Base-by-base conservation (phyloP, 306 rosid genomes). In the Heteromeles arbutifolia region DNA sequence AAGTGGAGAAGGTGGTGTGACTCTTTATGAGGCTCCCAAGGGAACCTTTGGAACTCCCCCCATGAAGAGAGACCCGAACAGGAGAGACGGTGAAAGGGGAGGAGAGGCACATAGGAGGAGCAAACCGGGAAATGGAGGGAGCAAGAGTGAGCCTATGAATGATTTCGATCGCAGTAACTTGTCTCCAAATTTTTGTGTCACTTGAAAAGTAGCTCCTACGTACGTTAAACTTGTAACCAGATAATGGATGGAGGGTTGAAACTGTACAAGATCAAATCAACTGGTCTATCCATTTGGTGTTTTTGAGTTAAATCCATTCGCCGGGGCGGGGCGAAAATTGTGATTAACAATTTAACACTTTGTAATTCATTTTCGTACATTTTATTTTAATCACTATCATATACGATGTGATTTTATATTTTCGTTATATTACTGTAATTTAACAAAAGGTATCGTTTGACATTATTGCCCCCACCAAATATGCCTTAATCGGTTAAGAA, bases 11-110 rank as follows among this genome's bases (percentile, higher is more conserved):
- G 72, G 84, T 65, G 77, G 88, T 66, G 52, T 87, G 58, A 92
- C 94, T 83, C 77, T 89, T 85, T 90, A 86, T 54, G 93, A 92
- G 88, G 90, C 86, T 79, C 90, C 96, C 29, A 89, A 81, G 80
- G 83, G 63, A 63, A 65, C 78, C 69, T 67, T 69, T 45, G 86
- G 15, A 26, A 67, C 70, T 65, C 66, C 43, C 39, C 67, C 39
- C 5, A 65, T 44, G 69, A 73, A 79, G 69, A 56, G 65, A 76
- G 64, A 34, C 50, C 28, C 3, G n/a, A 69, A 39, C 59, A 32
- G 65, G 77, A 48, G 45, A 41, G 79, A 58, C 14, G 76, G 72
- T 31, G 81, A 64, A 65, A 63, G 59, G 62, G 73, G 58, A 25
- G 65, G 41, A 2, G 72, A 65, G 48, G 82, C 22, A 52, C 73